Evolutionary conservation across 106 monocot species (phyloP), one percentile per base, ranked within the genome.

Genomic region (Dioscorea dumetorum): DNA sequence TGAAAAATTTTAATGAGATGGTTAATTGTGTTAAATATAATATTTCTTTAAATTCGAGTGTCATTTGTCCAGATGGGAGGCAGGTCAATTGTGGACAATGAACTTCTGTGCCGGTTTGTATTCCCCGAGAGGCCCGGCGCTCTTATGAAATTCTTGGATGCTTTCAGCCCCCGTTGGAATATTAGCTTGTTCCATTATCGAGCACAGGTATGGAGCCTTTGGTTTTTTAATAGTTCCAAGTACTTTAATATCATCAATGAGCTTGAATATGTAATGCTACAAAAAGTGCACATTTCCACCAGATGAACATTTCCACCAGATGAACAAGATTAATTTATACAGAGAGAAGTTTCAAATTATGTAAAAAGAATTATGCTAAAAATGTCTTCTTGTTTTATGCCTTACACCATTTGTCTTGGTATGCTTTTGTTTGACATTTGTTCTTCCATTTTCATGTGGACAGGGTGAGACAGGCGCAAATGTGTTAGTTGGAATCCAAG

Each of bases 151-250:
- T 95, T 95, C 72, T 79, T 95, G 79, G 88, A 88, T 76, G 70
- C 86, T 24, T 95, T 95, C 57, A 95, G 91, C 66, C 95, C 95
- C 7, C 76, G 88, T 57, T 95, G 95, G 95, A 91, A 95, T 62
- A 95, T 95, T 73, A 91, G 81, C 61, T 68, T 95, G 48, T 95
- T 95, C 69, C 91, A 95, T 78, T 95, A 95, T 60, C 83, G 95
- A 77, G 78, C 95, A 17, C 91, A 95, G 95, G 95, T 95, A 23
- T 67, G 56, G 65, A 2, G 16, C n/a, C 48, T 15, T 13, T 57
- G 8, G 20, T 21, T 54, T 20, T 34, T 54, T 63, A 2, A 21
- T 6, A 24, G 12, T 50, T 50, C 2, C 15, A 50, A 49, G 20
- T 66, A 7, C 8, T 21, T 59, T 59, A 21, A 59, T 0, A 59